Percentiles rank a stretch among this genome's conserved stretches.
Evolutionary conservation across 371 early-diverging fungal species (phyloP).

Genomic region (Parasitella parasitica): DNA sequence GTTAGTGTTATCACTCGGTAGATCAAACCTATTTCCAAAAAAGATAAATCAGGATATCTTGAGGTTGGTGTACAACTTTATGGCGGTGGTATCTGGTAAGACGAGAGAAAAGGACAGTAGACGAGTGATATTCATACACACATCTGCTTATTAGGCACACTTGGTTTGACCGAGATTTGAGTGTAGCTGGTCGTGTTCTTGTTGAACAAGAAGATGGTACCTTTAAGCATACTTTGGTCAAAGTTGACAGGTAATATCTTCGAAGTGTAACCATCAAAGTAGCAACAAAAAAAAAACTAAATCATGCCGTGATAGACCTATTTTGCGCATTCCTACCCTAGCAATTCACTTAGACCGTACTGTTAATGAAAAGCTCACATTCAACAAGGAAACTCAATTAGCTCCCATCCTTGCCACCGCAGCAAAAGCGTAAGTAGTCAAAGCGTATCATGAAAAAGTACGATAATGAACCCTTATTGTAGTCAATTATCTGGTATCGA

Average conservation of each 20-base stretch:
- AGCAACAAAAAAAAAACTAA: neutral
- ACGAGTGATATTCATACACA: conserved; percentile 74
- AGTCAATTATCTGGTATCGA: conserved; percentile 33
- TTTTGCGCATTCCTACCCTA: conserved; percentile 92
- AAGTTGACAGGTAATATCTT: conserved; percentile 71
- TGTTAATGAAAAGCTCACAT: conserved; percentile 81
- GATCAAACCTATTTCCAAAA: conserved; percentile 90
- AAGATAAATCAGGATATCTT: conserved; percentile 78
- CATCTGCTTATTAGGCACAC: conserved; percentile 81
- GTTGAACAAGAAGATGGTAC: conserved; percentile 69
- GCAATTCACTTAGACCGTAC: conserved; percentile 95
- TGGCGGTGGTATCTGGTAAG: conserved; percentile 92
- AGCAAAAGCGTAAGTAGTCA: conserved; percentile 57
- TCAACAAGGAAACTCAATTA: conserved; percentile 94
- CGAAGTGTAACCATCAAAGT: neutral
- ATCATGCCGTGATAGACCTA: conserved; percentile 55
- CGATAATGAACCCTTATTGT: neutral
- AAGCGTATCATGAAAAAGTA: no score
- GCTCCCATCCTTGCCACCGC: conserved; percentile 86
- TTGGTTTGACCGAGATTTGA: conserved; percentile 97
- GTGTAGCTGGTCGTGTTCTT: conserved; percentile 92
- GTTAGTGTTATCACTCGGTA: neutral
- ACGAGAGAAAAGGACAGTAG: neutral
- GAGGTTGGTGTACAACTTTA: conserved; percentile 92
- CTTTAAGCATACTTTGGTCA: conserved; percentile 69